Percentiles rank a stretch among this genome's conserved stretches.
phyloP scores from a whole-genome alignment of 129 eudicot species.

The Ambrosia trifida region DNA sequence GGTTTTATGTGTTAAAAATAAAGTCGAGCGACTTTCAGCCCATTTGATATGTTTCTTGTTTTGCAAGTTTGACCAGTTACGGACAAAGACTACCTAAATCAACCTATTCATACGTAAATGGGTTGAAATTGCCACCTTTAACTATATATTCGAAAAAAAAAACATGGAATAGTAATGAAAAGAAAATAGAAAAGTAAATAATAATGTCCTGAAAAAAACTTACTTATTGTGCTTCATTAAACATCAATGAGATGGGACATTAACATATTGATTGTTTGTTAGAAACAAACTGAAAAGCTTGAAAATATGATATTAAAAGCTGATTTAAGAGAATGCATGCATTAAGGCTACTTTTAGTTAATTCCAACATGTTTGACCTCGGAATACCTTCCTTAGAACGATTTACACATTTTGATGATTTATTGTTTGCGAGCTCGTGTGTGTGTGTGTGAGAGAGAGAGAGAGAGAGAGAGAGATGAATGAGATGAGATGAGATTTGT shows the following conservation, averaged over 20 bases:
- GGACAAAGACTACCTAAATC: background rate
- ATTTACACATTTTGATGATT: background rate
- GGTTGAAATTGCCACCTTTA: background rate
- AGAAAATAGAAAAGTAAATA: background rate
- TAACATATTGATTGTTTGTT: background rate
- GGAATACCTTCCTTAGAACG: background rate
- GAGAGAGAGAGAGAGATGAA: slow-evolving; percentile 3
- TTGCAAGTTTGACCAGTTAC: background rate
- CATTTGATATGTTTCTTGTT: background rate
- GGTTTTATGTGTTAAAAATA: background rate
- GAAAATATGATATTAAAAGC: background rate
- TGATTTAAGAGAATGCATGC: background rate
- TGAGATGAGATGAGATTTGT: background rate
- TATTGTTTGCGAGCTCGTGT: background rate
- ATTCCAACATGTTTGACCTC: background rate
- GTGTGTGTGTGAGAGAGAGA: background rate
- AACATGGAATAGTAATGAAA: background rate
- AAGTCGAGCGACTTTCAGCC: background rate
- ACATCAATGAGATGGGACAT: slow-evolving; percentile 5
- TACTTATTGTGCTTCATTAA: background rate
- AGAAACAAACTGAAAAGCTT: background rate
- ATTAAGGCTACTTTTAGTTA: background rate
- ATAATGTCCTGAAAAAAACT: background rate
- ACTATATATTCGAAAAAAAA: background rate
- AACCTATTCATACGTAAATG: background rate